Conservation (phyloP, 2,329 filamentous ascomycete genomes). For the Alternaria gansuensis region DNA sequence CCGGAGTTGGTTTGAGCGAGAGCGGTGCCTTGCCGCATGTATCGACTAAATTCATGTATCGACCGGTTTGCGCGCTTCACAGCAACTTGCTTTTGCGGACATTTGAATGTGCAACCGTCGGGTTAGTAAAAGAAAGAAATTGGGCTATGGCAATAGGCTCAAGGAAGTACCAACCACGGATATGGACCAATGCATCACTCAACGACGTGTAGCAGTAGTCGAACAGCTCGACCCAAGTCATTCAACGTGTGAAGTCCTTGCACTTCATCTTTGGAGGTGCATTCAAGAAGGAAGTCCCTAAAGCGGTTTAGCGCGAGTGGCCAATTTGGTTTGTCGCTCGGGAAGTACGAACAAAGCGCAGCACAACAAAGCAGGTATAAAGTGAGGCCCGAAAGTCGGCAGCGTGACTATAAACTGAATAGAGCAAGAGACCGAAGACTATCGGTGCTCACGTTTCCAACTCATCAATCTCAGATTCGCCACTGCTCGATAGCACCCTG, state of each 20-base stretch:
- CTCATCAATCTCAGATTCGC: background rate
- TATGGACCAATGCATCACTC: background rate
- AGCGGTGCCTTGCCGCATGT: background rate
- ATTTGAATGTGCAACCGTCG: too few species aligned
- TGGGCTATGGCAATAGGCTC: background rate
- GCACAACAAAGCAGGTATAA: conserved; percentile 1
- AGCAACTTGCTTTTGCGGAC: background rate
- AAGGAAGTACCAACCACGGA: background rate
- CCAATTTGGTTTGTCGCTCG: background rate
- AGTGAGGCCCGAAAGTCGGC: background rate
- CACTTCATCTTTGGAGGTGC: background rate
- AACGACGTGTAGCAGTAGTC: background rate
- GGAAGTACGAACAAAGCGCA: background rate
- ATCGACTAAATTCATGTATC: background rate
- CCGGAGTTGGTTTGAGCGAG: background rate
- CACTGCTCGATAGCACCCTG: conserved; percentile 6
- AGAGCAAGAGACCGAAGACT: background rate
- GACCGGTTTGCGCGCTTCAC: background rate
- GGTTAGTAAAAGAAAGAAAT: background rate
- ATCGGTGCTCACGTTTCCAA: background rate
- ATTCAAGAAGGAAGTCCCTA: background rate
- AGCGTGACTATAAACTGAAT: background rate
- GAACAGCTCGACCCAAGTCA: background rate
- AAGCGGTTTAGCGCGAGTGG: conserved; percentile 7
- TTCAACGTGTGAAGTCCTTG: background rate